Evolutionary conservation across 371 early-diverging fungal genomes (phyloP), one percentile per base, ranked within the genome.

Genomic region (Saksenaea vasiformis): DNA sequence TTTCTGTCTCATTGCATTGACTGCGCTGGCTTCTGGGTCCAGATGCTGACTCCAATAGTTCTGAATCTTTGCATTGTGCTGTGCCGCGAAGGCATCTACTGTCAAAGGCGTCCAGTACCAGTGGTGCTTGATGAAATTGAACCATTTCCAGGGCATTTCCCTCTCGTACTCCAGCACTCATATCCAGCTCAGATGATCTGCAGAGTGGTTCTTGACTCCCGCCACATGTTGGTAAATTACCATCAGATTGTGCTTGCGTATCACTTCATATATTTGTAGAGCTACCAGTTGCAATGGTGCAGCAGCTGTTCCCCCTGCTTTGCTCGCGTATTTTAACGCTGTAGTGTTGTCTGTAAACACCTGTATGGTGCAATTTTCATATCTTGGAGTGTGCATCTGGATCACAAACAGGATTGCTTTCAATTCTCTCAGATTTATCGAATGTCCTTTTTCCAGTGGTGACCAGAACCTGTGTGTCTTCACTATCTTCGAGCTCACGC

Each of bases 11-110:
- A 78, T 72, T n/a, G 73, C 74, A 58, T 74, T 70, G 2, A 31
- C 36, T 38, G 27, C 22, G 56, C 69, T 44, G 8, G 78, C 71
- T 13, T 47, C 39, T 13, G 71, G 72, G 54, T 78, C 75, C 14
- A 54, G 57, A 10, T 41, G 36, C 24, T 37, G 54, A 47, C 26
- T 66, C 73, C 71, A 72, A 39, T 35, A 74, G 14, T 14, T 1
- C 27, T 27, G 28, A 5, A 67, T 54, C 38, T 65, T 41, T 37
- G 65, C 24, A 51, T 62, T 73, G 56, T 60, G 55, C n/a, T 58
- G n/a, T 8, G 67, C 34, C 5, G 73, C 77, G 44, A 80, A 80
- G 19, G 66, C 67, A 54, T 80, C 80, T 15, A 80, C 56, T 35
- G 0, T 63, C 28, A 62, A 8, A n/a, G 8, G 31, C 4, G 4